Percentiles rank a stretch among this genome's conserved stretches.
These are phyloP conservation scores for Wallacemonas sp. DNA, from an alignment of 208 protist species.

Conservation along the genomic window DNA sequence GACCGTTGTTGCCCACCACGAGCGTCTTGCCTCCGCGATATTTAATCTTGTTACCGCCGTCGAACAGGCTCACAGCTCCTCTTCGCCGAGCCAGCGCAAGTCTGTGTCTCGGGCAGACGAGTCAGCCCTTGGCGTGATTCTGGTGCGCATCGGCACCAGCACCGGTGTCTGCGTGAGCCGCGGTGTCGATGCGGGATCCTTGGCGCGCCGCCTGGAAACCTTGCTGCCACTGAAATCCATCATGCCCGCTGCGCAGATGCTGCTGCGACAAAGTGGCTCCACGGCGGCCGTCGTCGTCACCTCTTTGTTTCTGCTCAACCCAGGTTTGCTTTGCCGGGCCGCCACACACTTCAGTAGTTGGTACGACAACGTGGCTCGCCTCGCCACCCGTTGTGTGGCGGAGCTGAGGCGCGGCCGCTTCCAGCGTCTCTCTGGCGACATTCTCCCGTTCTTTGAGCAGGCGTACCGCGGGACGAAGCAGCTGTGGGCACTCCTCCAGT, in stretches of 20 bases:
- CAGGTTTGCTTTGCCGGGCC: conserved; percentile 54
- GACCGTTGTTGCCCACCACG: conserved; percentile 71
- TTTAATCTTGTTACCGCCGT: conserved; percentile 48
- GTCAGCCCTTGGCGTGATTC: conserved; percentile 29
- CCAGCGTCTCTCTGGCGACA: conserved; percentile 77
- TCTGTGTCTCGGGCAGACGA: conserved; percentile 39
- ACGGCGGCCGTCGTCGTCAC: conserved; percentile 62
- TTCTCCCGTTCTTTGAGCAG: conserved; percentile 72
- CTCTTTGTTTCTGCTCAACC: conserved; percentile 57
- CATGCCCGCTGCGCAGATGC: conserved; percentile 39
- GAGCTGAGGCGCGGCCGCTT: conserved; percentile 74
- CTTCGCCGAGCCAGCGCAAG: conserved; percentile 28
- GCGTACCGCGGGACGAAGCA: conserved; percentile 70
- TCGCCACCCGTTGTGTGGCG: conserved; percentile 50
- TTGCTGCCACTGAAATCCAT: conserved; percentile 54
- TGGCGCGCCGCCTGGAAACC: conserved; percentile 37
- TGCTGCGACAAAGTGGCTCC: conserved; percentile 52
- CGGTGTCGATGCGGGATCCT: conserved; percentile 26
- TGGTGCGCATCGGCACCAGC: conserved; percentile 55
- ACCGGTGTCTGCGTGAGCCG: conserved; percentile 35
- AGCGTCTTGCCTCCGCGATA: conserved; percentile 34
- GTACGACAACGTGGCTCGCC: conserved; percentile 52
- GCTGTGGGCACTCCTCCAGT: conserved; percentile 74
- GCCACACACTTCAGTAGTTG: conserved; percentile 37
- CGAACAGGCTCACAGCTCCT: conserved; percentile 69